Conservation (phyloP, 2,329 filamentous ascomycete genomes). For the Clarireedia paspali region DNA sequence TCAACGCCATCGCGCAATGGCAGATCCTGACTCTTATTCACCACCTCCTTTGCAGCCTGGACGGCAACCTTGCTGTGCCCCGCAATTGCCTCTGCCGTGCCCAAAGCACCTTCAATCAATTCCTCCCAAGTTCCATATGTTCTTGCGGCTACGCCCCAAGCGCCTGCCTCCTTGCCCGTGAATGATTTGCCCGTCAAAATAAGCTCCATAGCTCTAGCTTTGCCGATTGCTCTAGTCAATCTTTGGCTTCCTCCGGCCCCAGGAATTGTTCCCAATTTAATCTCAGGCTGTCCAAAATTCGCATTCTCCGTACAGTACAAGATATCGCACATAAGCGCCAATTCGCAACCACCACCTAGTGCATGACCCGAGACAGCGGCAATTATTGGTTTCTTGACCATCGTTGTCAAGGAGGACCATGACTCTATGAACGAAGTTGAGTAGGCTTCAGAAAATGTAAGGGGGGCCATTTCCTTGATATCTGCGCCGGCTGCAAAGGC, state of each 20-base stretch:
- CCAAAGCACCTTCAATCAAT: slow-evolving; percentile 71
- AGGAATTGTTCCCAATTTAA: slow-evolving; percentile 88
- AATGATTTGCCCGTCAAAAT: slow-evolving; percentile 83
- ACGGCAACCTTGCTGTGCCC: slow-evolving; percentile 80
- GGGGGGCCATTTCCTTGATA: slow-evolving; percentile 97
- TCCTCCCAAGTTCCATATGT: slow-evolving; percentile 74
- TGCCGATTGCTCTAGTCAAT: slow-evolving; percentile 73
- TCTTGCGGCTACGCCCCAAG: slow-evolving; percentile 84
- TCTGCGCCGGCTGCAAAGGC: slow-evolving; percentile 95
- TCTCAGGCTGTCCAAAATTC: slow-evolving; percentile 94
- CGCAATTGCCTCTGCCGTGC: slow-evolving; percentile 85
- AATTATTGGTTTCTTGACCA: slow-evolving; percentile 89
- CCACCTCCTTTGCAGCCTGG: slow-evolving; percentile 91
- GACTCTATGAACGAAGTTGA: slow-evolving; percentile 86
- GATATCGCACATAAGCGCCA: slow-evolving; percentile 96
- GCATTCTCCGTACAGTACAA: slow-evolving; percentile 81
- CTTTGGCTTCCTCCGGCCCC: slow-evolving; percentile 89
- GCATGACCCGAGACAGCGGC: slow-evolving; percentile 92
- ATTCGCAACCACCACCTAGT: slow-evolving; percentile 89
- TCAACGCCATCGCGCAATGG: slow-evolving; percentile 84
- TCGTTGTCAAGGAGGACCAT: slow-evolving; percentile 80
- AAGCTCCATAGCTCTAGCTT: slow-evolving; percentile 84
- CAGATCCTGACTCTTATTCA: slow-evolving; percentile 96
- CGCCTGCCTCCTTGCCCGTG: slow-evolving; percentile 72
- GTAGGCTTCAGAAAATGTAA: slow-evolving; percentile 85